Evolutionary conservation across 2,329 filamentous ascomycete species (phyloP), one percentile per base, ranked within the genome.

Genomic region (Aspergillus carbonarius): DNA sequence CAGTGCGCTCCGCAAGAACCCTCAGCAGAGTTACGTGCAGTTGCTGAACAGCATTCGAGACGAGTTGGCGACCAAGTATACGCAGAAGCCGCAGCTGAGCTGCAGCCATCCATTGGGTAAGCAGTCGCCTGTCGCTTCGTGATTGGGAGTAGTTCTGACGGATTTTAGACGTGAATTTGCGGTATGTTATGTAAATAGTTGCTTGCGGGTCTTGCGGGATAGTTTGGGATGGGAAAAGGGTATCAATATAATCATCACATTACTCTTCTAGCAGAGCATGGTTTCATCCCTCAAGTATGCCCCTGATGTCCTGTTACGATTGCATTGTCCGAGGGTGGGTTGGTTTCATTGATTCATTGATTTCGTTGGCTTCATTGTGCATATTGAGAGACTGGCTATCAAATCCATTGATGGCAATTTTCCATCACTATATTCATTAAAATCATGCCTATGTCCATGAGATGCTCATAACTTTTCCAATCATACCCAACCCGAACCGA

Each of bases 11-110:
- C 93, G 90, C 82, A 92, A 93, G 80, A 96, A 96, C 72, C 92
- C 92, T 0, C 89, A 96, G 73, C 95, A 98, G 81, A 96, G 90
- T 78, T 99, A 99, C 72, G 91, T 98, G 52, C 88, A 97, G 81
- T 81, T 99, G 58, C 84, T 99, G 66, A 98, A 97, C 82, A 96
- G 88, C 76, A 93, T 99, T 70, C 90, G 95, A 58, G 93, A 96
- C 58, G 88, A 97, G 71, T 82, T 99, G 59, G 81, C 90, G 65
- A 85, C 85, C 39, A 95, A 96, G 75, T 99, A 99, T 75, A 83
- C 85, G 8, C 95, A 99, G 79, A 96, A 96, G 80, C 95, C 95
- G 54, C 95, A 99, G 81, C 81, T 99, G 65, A 97, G 93, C 71
- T 93, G 91, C 79, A 96, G 92, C 75, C 95, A 99, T 78, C 95